Base-by-base conservation (phyloP, 75 land plant species). In the Cunninghamia lanceolata region DNA sequence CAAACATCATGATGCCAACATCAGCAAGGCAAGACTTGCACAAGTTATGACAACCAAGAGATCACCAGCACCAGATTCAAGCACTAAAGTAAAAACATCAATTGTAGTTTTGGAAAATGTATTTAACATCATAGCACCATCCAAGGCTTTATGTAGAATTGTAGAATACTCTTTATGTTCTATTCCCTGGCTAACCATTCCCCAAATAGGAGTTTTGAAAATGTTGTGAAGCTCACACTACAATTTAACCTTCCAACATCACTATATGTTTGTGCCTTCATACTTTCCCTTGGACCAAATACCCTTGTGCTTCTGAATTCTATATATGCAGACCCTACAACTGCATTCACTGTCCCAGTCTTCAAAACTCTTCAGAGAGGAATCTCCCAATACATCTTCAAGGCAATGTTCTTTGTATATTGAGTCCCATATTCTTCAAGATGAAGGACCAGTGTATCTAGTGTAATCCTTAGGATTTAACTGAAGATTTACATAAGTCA, bases 61-160 rank as follows among this genome's bases (percentile, higher is more conserved):
- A n/a, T n/a, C n/a, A 96, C 98, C 92, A 70, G 99, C 99, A 76
- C 97, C 99, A 88, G 99, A 98, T 91, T 98, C 99, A 71, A 98
- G 84, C 9, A 98, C 92, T 84, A 98, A 90, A 54, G 97, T 99
- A 91, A 98, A 98, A 9, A 98, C 93, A 90, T 98, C 99, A 17
- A 98, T 99, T 36, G 99, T 97, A 66, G 99, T 95, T 91, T 98
- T 98, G 16, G 99, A 99, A 85, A 98, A 98, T 53, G 94, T 89
- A 70, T 95, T 93, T 80, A 98, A 88, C 66, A 92, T 95, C 28
- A 98, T 94, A 39, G 97, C 95, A 85, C 99, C 98, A 87, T 94
- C 97, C 88, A 98, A 87, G 85, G 97, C 95, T 88, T 97, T 97
- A 85, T 94, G 97, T 82, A 98, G 90, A 92, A 94, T 93, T 63